These are phyloP conservation scores for Chrysoporthe austroafricana DNA, from an alignment of 2,329 filamentous ascomycete genomes.

Conservation along the genomic window DNA sequence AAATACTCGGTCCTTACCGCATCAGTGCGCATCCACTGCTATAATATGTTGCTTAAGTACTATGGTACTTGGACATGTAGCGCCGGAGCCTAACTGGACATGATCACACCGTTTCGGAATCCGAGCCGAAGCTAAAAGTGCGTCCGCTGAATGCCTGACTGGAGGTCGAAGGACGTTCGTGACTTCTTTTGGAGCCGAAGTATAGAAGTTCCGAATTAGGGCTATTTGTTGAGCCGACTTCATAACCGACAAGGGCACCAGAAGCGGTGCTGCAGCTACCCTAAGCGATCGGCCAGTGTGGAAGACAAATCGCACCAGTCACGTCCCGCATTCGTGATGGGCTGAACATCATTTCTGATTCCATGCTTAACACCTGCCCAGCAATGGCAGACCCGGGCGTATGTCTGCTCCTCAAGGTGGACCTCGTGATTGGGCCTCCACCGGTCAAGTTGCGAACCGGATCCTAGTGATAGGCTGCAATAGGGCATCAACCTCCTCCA, in stretches of 20 bases:
- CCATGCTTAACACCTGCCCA: constrained; percentile 2
- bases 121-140: constrained; percentile 21
- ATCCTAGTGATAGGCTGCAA: constrained; percentile 10
- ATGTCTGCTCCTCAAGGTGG: background rate
- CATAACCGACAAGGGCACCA: background rate
- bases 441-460: constrained; percentile 3
- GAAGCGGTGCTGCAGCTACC: constrained; percentile 9
- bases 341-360: constrained; percentile 23
- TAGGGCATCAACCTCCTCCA: background rate
- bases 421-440: constrained; percentile 10
- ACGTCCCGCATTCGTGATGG: background rate
- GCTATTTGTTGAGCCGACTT: background rate
- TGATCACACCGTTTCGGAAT: constrained; percentile 25
- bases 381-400: background rate
- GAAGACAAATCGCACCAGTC: constrained; percentile 19
- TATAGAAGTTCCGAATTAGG: background rate
- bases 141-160: constrained; percentile 14
- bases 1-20: background rate
- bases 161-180: background rate
- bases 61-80: background rate
- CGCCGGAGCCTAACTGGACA: constrained; percentile 3
- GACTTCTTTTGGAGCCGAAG: background rate
- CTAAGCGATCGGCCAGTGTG: constrained; percentile 11
- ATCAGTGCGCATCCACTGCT: background rate
- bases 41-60: background rate